Evolutionary conservation across 148 eudicot genomes (phyloP), one percentile per base, ranked within the genome.

Genomic region (Hydrangea macrophylla): DNA sequence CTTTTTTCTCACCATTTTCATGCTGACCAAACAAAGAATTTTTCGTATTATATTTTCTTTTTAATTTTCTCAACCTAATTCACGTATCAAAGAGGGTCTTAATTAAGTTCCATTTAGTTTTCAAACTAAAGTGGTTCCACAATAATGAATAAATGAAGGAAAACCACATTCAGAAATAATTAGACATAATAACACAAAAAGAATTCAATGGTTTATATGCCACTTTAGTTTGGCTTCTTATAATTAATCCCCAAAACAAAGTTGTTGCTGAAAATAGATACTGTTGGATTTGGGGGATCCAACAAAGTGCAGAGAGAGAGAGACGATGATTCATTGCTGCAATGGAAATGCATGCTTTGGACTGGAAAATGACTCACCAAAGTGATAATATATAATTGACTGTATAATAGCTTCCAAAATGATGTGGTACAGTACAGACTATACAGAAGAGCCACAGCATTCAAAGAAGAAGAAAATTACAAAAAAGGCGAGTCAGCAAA

Each of bases 371-470:
- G 54, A 28, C 17, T 44, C 18, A n/a, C 11, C 67, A 18, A 44
- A 64, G 67, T 64, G 54, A 64, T 10, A 44, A 15, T 48, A n/a
- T n/a, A n/a, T n/a, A 36, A 22, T 18, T 9, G 55, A 9, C 55
- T 10, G 37, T 27, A 44, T 8, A 44, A 45, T 28, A 18, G 28
- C 37, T 27, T 64, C 67, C 12, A 64, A 64, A 64, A 28, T 28
- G 23, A 40, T 28, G 44, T 27, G 55, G 25, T 27, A 48, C 15
- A 32, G 42, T 24, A 25, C 54, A 26, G 32, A 22, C 37, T 24
- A 44, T 62, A 30, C 45, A 32, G 67, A 28, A 64, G 67, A 42
- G 55, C 67, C 54, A 27, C 5, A 10, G 28, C 25, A 44, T 63
- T 63, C 15, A 42, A 42, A 63, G 11, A 27, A 18, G 23, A 6